Evolutionary conservation across 2,329 filamentous ascomycete genomes (phyloP), one percentile per base, ranked within the genome.

Genomic region (Gnomoniopsis sp.): DNA sequence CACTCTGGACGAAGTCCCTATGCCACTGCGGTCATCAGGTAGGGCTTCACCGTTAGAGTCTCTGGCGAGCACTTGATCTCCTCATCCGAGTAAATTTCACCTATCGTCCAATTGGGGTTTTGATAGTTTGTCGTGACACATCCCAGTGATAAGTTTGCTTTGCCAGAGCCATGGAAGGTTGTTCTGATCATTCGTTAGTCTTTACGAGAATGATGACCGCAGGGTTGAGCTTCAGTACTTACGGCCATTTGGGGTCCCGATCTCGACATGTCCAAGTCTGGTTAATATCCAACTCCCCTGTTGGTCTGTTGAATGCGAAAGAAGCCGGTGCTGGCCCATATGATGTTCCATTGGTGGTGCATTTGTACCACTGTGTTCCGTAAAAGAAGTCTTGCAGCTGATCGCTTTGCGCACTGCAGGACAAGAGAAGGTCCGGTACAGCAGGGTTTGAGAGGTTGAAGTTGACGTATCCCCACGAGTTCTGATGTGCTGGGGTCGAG

Each of bases 401-500:
- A 62, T 63, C 69, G 67, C 77, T 81, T 21, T 63, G 15, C 48
- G 70, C 77, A 30, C 61, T 63, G 75, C 81, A 83, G 36, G 54
- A 53, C 48, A 72, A 67, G 22, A 62, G 64, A 61, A 74, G 72
- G 19, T 55, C 59, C 43, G 69, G 63, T 41, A 80, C 64, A 34
- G 72, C 77, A 15, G 75, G 71, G 74, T 81, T 82, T 55, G 68
- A 65, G n/a, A 83, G 70, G 61, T 75, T 78, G 71, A 83, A 83
- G 66, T 71, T 72, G 61, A 78, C 74, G 59, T 73, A 72, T 51
- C 79, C 80, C 68, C 69, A 74, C 2, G 74, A 74, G 67, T 76
- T 78, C 62, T 82, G 78, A 70, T 83, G 80, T 3, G 80, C 71
- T 0, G 80, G 80, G 2, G 78, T 82, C 17, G 72, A 73, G 72